These are phyloP conservation scores for Lachnellula arida DNA, from an alignment of 2,329 filamentous ascomycete genomes.

Conservation along the genomic window DNA sequence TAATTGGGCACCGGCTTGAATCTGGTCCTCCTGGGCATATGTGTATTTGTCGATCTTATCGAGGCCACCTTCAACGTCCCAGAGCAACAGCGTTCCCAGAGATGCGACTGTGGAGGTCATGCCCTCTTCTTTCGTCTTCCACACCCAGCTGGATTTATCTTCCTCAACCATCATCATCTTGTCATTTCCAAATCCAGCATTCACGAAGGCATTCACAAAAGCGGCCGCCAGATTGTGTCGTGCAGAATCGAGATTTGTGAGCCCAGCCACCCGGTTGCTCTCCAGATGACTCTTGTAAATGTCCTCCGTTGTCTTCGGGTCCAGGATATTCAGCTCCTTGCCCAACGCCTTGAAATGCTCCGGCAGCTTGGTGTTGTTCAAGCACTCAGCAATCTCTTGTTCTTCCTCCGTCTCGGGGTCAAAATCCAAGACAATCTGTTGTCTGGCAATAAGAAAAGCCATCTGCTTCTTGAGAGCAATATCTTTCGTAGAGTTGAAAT, in stretches of 20 bases:
- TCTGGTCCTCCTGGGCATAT: constrained; percentile 74
- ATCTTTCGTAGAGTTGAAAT: constrained; percentile 77
- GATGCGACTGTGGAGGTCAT: constrained; percentile 97
- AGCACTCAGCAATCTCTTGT: constrained; percentile 70
- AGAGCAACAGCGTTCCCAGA: constrained; percentile 82
- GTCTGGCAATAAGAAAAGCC: constrained; percentile 85
- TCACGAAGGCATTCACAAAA: constrained; percentile 96
- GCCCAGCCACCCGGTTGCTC: constrained; percentile 84
- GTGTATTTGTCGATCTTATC: constrained; percentile 95
- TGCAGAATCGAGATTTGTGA: constrained; percentile 93
- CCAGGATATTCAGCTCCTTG: constrained; percentile 94
- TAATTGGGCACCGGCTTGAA: constrained; percentile 86
- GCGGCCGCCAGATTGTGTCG: constrained; percentile 92
- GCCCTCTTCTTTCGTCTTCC: constrained; percentile 98
- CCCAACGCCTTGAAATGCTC: constrained; percentile 91
- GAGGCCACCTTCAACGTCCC: constrained; percentile 88
- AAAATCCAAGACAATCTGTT: constrained; percentile 78
- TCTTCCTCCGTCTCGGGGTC: constrained; percentile 61
- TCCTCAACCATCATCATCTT: constrained; percentile 95
- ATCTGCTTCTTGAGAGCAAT: constrained; percentile 85
- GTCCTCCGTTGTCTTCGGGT: constrained; percentile 94
- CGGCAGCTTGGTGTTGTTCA: constrained; percentile 82
- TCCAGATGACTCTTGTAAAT: constrained; percentile 99
- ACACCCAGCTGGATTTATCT: constrained; percentile 91
- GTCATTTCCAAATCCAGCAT: constrained; percentile 90